Evolutionary conservation across 2,329 filamentous ascomycete genomes (phyloP).

Genomic region (Fusarium floridanum): DNA sequence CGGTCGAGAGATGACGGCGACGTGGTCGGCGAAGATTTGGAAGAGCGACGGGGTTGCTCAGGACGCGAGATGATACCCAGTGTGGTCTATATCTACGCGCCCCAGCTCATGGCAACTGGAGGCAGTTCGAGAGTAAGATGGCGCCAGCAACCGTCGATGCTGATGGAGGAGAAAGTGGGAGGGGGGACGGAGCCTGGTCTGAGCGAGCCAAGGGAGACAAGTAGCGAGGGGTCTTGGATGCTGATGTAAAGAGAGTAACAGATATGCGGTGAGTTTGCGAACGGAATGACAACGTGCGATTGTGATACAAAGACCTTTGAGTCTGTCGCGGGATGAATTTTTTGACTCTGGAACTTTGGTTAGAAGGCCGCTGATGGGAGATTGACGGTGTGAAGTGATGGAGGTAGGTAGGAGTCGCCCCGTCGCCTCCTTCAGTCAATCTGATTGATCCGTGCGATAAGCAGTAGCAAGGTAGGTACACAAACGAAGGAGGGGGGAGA

Average conservation of each 20-base stretch:
- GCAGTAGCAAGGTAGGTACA: slow-evolving; percentile 6
- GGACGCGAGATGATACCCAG: slow-evolving; percentile 50
- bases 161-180: slow-evolving; percentile 17
- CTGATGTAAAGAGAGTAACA: slow-evolving; percentile 22
- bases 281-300: slow-evolving; percentile 33
- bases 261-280: slow-evolving; percentile 26
- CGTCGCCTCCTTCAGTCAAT: slow-evolving; percentile 25
- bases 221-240: slow-evolving; percentile 23
- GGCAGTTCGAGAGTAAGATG: slow-evolving; percentile 23
- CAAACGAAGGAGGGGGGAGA: slow-evolving; percentile 24
- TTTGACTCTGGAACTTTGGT: slow-evolving; percentile 19
- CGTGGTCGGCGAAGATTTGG: not conserved
- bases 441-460: slow-evolving; percentile 32
- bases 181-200: slow-evolving; percentile 17
- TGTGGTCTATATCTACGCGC: slow-evolving; percentile 39
- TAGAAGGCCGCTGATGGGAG: slow-evolving; percentile 24
- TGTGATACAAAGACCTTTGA: slow-evolving; percentile 26
- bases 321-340: slow-evolving; percentile 3
- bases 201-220: slow-evolving; percentile 37
- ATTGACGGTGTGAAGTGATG: slow-evolving; percentile 42
- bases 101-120: slow-evolving; percentile 48
- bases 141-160: slow-evolving; percentile 30
- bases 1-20: slow-evolving; percentile 22
- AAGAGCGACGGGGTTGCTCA: slow-evolving; percentile 39
- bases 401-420: slow-evolving; percentile 23